Percentiles rank a stretch among this genome's conserved stretches.
phyloP scores from a whole-genome alignment of 331 rosid species.

The Stylosanthes scabra region DNA sequence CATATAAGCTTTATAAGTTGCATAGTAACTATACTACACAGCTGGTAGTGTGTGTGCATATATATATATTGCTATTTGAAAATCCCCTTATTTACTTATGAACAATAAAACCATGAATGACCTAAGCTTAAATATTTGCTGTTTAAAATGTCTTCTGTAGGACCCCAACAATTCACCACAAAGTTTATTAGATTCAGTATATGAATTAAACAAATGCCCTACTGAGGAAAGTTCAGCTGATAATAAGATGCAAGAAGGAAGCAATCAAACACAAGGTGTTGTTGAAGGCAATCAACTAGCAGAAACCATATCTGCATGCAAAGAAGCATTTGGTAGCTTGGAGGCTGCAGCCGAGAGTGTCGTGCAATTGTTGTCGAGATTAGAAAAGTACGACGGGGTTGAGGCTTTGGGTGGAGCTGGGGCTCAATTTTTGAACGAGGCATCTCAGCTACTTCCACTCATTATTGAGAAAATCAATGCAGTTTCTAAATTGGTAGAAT shows the following conservation, averaged over 20 bases:
- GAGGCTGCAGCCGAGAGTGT: slow-evolving; percentile 63
- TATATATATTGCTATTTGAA: too few relatives aligned
- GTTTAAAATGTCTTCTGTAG: slow-evolving; percentile 40
- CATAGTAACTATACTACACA: background rate
- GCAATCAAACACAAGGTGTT: slow-evolving; percentile 30
- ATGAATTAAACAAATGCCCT: slow-evolving; percentile 35
- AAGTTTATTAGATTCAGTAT: slow-evolving; percentile 27
- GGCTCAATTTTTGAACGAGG: slow-evolving; percentile 54
- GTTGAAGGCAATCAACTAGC: slow-evolving; percentile 36
- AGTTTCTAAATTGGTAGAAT: slow-evolving; percentile 51
- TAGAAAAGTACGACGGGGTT: slow-evolving; percentile 40
- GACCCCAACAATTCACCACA: slow-evolving; percentile 43
- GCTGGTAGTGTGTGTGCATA: too few relatives aligned
- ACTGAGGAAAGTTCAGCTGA: slow-evolving; percentile 39
- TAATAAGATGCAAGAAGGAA: slow-evolving; percentile 18
- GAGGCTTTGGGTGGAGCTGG: slow-evolving; percentile 37
- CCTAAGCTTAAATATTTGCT: slow-evolving; percentile 25
- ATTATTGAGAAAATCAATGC: slow-evolving; percentile 61
- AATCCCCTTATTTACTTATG: too few relatives aligned
- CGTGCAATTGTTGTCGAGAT: slow-evolving; percentile 43
- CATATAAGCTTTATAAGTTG: background rate
- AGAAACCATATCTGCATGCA: slow-evolving; percentile 53
- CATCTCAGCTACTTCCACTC: slow-evolving; percentile 57
- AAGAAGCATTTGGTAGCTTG: slow-evolving; percentile 58
- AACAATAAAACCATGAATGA: slow-evolving; percentile 12